Base-by-base conservation (phyloP, 2,329 filamentous ascomycete species). In the Nigrospora oryzae region DNA sequence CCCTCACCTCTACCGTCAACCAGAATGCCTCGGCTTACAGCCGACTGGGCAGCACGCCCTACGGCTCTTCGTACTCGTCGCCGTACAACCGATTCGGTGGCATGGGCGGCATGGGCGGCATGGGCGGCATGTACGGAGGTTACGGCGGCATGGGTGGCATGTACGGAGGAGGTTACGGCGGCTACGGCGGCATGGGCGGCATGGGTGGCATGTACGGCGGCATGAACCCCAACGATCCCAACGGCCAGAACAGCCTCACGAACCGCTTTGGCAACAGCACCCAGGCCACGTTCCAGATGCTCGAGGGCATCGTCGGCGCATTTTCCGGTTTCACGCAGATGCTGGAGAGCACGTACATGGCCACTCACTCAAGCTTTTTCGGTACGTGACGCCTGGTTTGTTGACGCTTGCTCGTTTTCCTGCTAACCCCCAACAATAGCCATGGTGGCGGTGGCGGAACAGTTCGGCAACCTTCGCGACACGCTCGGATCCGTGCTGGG, bases 291-390 rank as follows among this genome's bases (percentile, higher is more conserved):
- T 98, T 98, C 61, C 93, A 97, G 72, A 89, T 98, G 76, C 89
- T 98, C 42, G 93, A 98, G 69, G 93, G 90, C 55, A 86, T 98
- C 46, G 93, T 98, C 13, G 88, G 89, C 19, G 90, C 93, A 3
- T 98, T 98, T 71, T 90, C 90, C 16, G 93, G 94, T 0, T 97
- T 98, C 62, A 89, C 94, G 12, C 93, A 98, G 71, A 98, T 98
- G 93, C 76, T 98, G 28, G 93, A 98, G 69, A 97, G 93, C 71
- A 97, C 93, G 11, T 98, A 96, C 59, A 98, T 98, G 94, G 93
- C 94, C 30, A 98, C 93, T 0, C 93, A 98, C 66, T 96, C 90
- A 6, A 95, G 89, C 44, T 98, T 98, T 67, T 98, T 97, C 59
- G 90, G 89, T 95, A 77, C 58, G 84, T 67, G 13, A 42, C n/a